These are phyloP conservation scores for Vitis hybrid DNA, from an alignment of 177 flowering plant genomes.

Conservation along the genomic window DNA sequence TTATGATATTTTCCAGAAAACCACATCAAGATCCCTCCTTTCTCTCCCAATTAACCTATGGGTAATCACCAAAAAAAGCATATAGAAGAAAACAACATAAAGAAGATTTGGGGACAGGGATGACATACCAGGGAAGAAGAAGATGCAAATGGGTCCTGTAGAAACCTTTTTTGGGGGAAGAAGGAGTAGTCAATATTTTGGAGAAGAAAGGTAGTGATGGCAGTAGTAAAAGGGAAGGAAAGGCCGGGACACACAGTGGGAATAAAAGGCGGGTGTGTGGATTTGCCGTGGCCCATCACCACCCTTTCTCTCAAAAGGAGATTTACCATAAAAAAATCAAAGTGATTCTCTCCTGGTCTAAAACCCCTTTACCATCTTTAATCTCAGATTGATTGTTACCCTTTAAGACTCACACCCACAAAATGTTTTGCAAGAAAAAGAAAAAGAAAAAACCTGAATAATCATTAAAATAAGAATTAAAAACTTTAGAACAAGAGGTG, in stretches of 20 bases:
- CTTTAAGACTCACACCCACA: no score
- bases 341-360: no score
- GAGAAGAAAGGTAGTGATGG: slow-evolving; percentile 15
- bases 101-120: slow-evolving; percentile 5
- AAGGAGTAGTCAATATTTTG: slow-evolving; percentile 15
- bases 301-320: slow-evolving; percentile 8
- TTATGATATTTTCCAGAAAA: no score
- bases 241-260: neutral
- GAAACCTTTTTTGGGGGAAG: slow-evolving; percentile 7
- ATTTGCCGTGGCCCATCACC: slow-evolving; percentile 37
- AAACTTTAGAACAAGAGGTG: no score
- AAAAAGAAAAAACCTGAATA: no score
- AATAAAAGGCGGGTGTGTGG: slow-evolving; percentile 34
- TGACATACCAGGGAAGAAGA: slow-evolving; percentile 28
- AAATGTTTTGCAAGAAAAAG: no score
- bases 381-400: no score
- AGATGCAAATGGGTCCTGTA: slow-evolving; percentile 4
- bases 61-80: neutral
- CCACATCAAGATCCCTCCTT: slow-evolving; percentile 16
- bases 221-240: slow-evolving; percentile 27
- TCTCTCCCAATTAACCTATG: slow-evolving; percentile 6
- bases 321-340: no score
- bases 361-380: no score
- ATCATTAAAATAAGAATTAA: no score
- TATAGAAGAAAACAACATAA: neutral